Conservation (phyloP, 1,284 basidiomycete species). For the Moesziomyces parantarcticus region DNA sequence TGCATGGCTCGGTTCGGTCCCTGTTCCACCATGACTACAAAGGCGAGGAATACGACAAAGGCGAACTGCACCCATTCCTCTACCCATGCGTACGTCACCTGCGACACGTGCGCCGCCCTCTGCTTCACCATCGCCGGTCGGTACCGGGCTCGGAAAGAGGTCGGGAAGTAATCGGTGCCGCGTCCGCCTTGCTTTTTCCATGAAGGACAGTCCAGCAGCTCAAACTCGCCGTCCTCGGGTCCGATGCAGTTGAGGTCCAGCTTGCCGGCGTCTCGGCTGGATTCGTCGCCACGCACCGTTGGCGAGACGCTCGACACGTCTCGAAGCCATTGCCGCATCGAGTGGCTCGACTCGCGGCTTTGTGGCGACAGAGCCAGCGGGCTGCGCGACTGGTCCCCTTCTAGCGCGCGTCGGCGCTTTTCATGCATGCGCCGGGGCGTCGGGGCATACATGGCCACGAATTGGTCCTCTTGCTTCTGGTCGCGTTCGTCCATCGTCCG, state of each 20-base stretch:
- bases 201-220: constrained; percentile 47
- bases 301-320: constrained; percentile 26
- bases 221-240: constrained; percentile 49
- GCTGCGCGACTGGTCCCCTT: background rate
- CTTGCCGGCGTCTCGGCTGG: background rate
- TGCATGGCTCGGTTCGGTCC: constrained; percentile 29
- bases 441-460: constrained; percentile 37
- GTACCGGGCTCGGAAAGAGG: constrained; percentile 51
- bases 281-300: background rate
- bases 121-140: constrained; percentile 55
- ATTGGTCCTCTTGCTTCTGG: constrained; percentile 38
- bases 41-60: constrained; percentile 57
- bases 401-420: constrained; percentile 17
- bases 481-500: constrained; percentile 9
- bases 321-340: constrained; percentile 30
- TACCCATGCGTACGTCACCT: constrained; percentile 53
- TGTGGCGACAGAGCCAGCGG: constrained; percentile 7
- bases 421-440: constrained; percentile 29
- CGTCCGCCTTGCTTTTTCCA: constrained; percentile 50
- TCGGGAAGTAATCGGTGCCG: constrained; percentile 57
- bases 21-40: constrained; percentile 53
- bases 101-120: constrained; percentile 43
- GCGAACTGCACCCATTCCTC: constrained; percentile 58
- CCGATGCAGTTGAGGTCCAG: constrained; percentile 13
- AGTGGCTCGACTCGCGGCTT: constrained; percentile 14